Percentiles rank a stretch among this genome's conserved stretches.
phyloP scores from a whole-genome alignment of 805 yeast species.

The Candida takata region DNA sequence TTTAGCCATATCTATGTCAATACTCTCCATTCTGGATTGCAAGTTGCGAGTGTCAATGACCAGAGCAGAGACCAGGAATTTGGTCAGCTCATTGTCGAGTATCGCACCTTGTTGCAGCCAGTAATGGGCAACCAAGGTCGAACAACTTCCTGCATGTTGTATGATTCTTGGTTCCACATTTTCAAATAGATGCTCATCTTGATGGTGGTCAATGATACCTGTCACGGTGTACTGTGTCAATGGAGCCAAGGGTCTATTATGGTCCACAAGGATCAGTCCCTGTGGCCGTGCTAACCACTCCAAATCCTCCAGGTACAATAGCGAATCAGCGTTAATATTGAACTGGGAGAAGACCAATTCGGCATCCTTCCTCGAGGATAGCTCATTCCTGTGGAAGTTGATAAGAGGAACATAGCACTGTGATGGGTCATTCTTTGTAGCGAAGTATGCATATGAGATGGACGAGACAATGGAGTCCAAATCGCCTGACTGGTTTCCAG shows the following conservation, averaged over 20 bases:
- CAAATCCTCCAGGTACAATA: constrained; percentile 68
- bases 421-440: constrained; percentile 26
- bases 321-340: constrained; percentile 38
- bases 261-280: constrained; percentile 63
- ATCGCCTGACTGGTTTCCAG: constrained; percentile 85
- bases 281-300: constrained; percentile 11
- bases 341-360: constrained; percentile 41
- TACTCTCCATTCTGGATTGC: constrained; percentile 51
- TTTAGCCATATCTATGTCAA: constrained; percentile 44
- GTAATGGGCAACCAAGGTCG: constrained; percentile 61
- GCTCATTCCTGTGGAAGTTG: constrained; percentile 62
- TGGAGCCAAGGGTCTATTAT: constrained; percentile 42
- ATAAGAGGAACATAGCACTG: constrained; percentile 46
- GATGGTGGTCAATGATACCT: constrained; percentile 85
- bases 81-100: constrained; percentile 12
- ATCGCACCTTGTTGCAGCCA: constrained; percentile 33
- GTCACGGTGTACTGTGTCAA: constrained; percentile 28
- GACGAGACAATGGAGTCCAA: constrained; percentile 83
- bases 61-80: constrained; percentile 58
- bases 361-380: constrained; percentile 67
- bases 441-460: constrained; percentile 60
- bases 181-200: constrained; percentile 47
- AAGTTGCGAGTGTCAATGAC: constrained; percentile 71
- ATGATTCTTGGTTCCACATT: constrained; percentile 59
- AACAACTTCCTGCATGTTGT: constrained; percentile 66